Evolutionary conservation across 2,329 filamentous ascomycete genomes (phyloP).

Genomic region (Aureobasidium sp.): DNA sequence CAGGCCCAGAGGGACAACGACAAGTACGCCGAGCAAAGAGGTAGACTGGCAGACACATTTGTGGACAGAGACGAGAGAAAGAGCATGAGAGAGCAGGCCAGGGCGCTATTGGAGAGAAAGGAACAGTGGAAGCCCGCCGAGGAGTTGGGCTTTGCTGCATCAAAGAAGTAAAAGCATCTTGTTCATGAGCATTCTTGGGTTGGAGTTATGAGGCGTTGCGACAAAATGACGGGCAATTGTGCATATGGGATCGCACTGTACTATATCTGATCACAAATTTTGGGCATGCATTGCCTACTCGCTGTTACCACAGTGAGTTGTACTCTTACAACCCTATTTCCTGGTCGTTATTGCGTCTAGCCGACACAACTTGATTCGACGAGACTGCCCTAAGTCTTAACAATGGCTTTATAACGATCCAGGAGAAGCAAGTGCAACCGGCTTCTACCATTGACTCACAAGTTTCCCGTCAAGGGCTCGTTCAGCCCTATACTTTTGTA

Average conservation of each 20-base stretch:
- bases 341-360: background rate
- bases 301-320: background rate
- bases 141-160: background rate
- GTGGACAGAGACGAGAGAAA: conserved; percentile 33
- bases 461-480: background rate
- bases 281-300: background rate
- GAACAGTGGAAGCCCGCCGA: conserved; percentile 49
- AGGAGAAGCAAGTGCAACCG: background rate
- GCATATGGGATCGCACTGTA: conserved; percentile 13
- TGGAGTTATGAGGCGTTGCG: conserved; percentile 7
- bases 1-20: conserved; percentile 33
- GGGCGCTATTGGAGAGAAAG: conserved; percentile 54
- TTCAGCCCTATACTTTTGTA: background rate
- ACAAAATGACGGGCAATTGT: background rate
- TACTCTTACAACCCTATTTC: background rate
- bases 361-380: background rate
- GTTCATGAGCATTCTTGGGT: background rate
- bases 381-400: background rate
- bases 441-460: background rate
- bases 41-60: conserved; percentile 30
- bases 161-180: background rate
- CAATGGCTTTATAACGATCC: background rate
- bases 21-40: conserved; percentile 30
- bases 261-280: conserved; percentile 1
- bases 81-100: conserved; percentile 53